Evolutionary conservation across 2,329 filamentous ascomycete species (phyloP).

Genomic region (Colletotrichum sp.): DNA sequence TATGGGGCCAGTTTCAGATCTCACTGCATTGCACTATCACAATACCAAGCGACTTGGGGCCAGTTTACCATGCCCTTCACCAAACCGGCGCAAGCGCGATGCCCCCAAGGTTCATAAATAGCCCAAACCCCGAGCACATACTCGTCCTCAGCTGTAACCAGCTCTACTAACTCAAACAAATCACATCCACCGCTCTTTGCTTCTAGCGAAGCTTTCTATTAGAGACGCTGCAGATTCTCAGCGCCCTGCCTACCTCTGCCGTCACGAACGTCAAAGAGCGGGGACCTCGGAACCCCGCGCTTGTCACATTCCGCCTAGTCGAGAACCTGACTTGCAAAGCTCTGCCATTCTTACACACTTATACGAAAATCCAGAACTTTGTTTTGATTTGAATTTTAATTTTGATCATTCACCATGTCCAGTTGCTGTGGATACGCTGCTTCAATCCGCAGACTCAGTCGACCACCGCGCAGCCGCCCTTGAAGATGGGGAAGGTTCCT

Average conservation of each 20-base stretch:
- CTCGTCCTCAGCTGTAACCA: neutral
- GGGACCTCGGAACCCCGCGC: neutral
- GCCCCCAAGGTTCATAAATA: neutral
- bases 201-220: neutral
- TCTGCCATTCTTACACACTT: rapidly evolving
- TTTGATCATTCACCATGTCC: neutral
- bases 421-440: too few species aligned
- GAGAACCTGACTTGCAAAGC: neutral
- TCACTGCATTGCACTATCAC: neutral
- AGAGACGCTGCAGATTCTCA: neutral
- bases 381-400: neutral
- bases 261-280: neutral
- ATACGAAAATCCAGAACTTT: neutral
- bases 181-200: neutral
- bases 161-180: too few species aligned
- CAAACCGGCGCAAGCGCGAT: neutral
- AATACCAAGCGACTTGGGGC: neutral
- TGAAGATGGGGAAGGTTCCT: too few species aligned
- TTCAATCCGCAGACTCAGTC: too few species aligned
- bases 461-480: too few species aligned
- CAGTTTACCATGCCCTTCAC: neutral
- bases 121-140: neutral
- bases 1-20: neutral
- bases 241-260: neutral
- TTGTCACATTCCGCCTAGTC: neutral